Conservation (phyloP, 192 early-diverging fungal species). For the Backusella sp. region DNA sequence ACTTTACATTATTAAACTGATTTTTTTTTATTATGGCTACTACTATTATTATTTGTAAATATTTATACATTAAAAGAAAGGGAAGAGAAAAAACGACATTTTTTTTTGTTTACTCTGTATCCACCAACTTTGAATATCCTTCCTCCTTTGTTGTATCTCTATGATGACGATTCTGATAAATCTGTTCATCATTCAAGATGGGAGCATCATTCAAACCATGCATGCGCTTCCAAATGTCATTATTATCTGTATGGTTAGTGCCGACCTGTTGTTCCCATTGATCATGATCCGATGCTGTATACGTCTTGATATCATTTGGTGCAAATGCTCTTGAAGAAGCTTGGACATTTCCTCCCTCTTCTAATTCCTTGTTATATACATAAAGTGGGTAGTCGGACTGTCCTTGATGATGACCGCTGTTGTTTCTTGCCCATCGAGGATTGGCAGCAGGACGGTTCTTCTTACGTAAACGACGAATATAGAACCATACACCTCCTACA, state of each 20-base stretch:
- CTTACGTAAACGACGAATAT: constrained; percentile 6
- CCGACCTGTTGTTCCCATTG: constrained; percentile 20
- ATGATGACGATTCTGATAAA: constrained; percentile 3
- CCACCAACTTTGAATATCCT: neutral
- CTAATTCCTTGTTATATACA: constrained; percentile 18
- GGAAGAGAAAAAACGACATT: neutral
- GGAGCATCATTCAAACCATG: constrained; percentile 19
- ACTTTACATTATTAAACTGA: neutral
- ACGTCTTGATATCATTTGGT: constrained; percentile 21
- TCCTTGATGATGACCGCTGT: neutral
- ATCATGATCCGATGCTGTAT: constrained; percentile 31
- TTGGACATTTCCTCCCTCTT: neutral
- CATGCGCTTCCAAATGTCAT: constrained; percentile 24
- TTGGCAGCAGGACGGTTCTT: constrained; percentile 17
- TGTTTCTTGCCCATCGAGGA: constrained; percentile 24
- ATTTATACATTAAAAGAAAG: neutral
- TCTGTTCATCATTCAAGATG: constrained; percentile 15
- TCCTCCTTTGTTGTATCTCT: neutral
- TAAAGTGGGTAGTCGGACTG: constrained; percentile 20
- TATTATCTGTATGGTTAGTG: constrained; percentile 10
- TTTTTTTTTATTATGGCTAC: neutral
- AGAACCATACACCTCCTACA: constrained; percentile 15
- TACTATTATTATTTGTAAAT: neutral
- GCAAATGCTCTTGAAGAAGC: neutral
- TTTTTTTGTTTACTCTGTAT: neutral